Evolutionary conservation across 139 green algal genomes (phyloP).

Genomic region (Prasinococcaceae sp.): DNA sequence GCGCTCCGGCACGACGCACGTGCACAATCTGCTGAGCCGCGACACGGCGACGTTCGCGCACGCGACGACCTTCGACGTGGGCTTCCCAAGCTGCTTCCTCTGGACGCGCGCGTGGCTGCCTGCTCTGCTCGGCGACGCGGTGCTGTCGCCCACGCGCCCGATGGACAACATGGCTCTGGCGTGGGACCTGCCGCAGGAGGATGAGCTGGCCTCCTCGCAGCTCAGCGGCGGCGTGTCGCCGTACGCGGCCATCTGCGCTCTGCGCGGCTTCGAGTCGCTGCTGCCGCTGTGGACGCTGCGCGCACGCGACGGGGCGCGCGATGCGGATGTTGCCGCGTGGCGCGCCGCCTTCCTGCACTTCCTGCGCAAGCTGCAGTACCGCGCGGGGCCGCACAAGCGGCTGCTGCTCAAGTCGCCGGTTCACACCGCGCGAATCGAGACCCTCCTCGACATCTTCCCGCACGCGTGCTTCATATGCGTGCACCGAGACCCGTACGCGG

Average conservation of each 20-base stretch:
- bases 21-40: constrained; percentile 45
- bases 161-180: constrained; percentile 51
- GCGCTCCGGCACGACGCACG: constrained; percentile 49
- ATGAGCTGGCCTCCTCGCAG: constrained; percentile 42
- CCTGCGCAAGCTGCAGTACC: constrained; percentile 31
- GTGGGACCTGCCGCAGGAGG: constrained; percentile 38
- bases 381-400: constrained; percentile 12
- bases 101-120: neutral
- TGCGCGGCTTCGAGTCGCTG: constrained; percentile 22
- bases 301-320: constrained; percentile 2
- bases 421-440: constrained; percentile 36
- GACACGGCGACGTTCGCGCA: constrained; percentile 34
- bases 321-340: constrained; percentile 18
- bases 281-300: constrained; percentile 5
- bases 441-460: constrained; percentile 39
- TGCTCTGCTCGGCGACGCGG: neutral
- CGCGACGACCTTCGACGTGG: constrained; percentile 36
- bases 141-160: constrained; percentile 28
- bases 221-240: constrained; percentile 35
- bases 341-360: constrained; percentile 30
- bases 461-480: constrained; percentile 42
- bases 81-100: constrained; percentile 43
- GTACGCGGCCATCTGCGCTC: constrained; percentile 43
- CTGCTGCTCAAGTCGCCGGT: constrained; percentile 53
- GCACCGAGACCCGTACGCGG: constrained; percentile 39